Base-by-base conservation (phyloP, 2,329 filamentous ascomycete genomes). In the Aspergillus ochraceus region DNA sequence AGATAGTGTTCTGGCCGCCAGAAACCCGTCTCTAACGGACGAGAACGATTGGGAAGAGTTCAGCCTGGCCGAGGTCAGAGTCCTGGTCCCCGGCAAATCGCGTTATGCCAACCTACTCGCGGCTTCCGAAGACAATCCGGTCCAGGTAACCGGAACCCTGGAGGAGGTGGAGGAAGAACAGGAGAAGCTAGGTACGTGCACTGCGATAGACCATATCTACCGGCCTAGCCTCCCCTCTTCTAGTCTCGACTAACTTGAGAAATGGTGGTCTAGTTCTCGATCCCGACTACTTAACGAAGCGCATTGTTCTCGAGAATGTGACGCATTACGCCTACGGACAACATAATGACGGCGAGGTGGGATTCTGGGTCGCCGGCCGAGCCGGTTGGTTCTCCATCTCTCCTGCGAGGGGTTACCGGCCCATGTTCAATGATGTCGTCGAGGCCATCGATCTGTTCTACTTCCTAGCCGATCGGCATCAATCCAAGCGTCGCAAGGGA, bases 331-430 rank as follows among this genome's bases (percentile, higher is more conserved):
- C 79, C 51, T 82, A 81, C 65, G 80, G 79, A 19, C 79, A 81
- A 63, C 76, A 84, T 66, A 81, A 81, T 51, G 83, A 87, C 69
- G 83, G 83, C 12, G 80, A 80, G 45, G 77, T 84, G 50, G 80
- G 81, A 22, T 77, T 88, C 49, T 88, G 86, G 86, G 85, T 86
- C 20, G 81, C 84, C 52, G 86, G 86, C 36, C 77, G 80, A 62
- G 84, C 86, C 45, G 86, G 86, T 57, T 88, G 86, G 86, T 88
- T 85, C 68, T 80, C 81, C 55, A 79, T 89, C 51, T 76, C 76
- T 30, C 85, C 86, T 2, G 76, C 80, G 46, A 77, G 79, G 63
- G 76, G 77, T 2, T 89, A 87, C 70, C 74, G 79, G 61, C 70
- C 75, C 1, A 80, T 81, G 42, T 87, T 81, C 71, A 77, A 81